Percentiles rank a stretch among this genome's conserved stretches.
Evolutionary conservation across 306 rosid species (phyloP).

Genomic region (Vigna angularis): DNA sequence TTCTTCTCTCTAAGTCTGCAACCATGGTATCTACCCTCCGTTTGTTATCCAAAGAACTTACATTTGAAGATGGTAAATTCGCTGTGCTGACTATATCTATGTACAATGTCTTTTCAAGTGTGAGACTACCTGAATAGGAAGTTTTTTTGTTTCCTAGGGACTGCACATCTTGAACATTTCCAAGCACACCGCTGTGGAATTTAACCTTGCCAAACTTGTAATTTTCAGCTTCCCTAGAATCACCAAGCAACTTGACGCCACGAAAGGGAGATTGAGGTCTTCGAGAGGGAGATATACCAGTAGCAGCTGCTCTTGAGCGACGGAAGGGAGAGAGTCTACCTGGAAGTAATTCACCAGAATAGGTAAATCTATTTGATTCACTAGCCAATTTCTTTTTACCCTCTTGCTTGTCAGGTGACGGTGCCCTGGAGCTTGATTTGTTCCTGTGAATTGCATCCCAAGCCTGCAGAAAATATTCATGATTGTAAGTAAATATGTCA

Average conservation of each 20-base stretch:
- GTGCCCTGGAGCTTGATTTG: constrained; percentile 49
- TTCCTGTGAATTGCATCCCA: constrained; percentile 63
- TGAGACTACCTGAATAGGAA: constrained; percentile 51
- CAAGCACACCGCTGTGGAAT: constrained; percentile 44
- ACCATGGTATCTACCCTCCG: constrained; percentile 40
- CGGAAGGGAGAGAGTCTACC: constrained; percentile 75
- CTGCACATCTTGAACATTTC: constrained; percentile 48
- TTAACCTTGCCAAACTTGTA: constrained; percentile 49
- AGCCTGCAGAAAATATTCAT: constrained; percentile 52
- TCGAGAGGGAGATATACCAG: constrained; percentile 73
- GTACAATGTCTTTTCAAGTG: constrained; percentile 78
- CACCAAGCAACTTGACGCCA: constrained; percentile 52
- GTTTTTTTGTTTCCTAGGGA: constrained; percentile 50
- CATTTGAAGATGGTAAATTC: constrained; percentile 46
- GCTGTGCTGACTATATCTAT: constrained; percentile 69
- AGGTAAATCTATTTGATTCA: constrained; percentile 61
- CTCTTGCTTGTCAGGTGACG: constrained; percentile 57
- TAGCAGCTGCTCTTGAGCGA: constrained; percentile 60
- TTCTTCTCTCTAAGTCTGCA: constrained; percentile 46
- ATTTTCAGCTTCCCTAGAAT: constrained; percentile 60
- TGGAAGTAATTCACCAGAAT: constrained; percentile 67
- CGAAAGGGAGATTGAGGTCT: constrained; percentile 65
- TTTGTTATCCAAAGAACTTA: constrained; percentile 48
- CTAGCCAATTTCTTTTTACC: constrained; percentile 54
- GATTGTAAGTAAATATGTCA: constrained; percentile 15